Evolutionary conservation across 2,329 filamentous ascomycete genomes (phyloP).

Genomic region (Hymenoscyphus occultus): DNA sequence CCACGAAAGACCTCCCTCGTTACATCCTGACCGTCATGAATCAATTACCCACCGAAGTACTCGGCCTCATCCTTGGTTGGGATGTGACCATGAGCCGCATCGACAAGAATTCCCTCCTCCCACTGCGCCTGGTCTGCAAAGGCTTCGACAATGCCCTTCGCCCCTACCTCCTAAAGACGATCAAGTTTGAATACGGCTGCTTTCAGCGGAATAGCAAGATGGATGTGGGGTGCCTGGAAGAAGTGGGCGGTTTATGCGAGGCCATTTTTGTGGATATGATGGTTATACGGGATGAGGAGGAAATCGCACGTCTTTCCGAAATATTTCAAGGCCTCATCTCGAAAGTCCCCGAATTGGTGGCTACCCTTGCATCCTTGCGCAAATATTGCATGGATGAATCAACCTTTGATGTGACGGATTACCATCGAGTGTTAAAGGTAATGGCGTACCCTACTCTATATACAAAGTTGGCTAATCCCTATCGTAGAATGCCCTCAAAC

Average conservation of each 20-base stretch:
- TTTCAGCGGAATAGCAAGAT: constrained; percentile 39
- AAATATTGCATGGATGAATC: constrained; percentile 48
- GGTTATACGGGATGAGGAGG: constrained; percentile 52
- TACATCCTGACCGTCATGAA: constrained; percentile 38
- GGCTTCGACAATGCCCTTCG: constrained; percentile 48
- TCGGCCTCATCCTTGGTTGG: constrained; percentile 46
- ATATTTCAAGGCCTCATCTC: constrained; percentile 43
- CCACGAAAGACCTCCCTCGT: background rate
- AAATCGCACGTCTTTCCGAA: constrained; percentile 47
- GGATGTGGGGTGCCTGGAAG: constrained; percentile 43
- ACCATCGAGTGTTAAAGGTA: constrained; percentile 40
- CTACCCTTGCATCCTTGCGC: constrained; percentile 45
- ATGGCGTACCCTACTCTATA: background rate
- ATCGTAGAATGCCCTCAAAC: constrained; percentile 40
- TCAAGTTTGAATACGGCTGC: constrained; percentile 50
- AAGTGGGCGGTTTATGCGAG: constrained; percentile 47
- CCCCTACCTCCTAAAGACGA: constrained; percentile 45
- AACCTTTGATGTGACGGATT: constrained; percentile 51
- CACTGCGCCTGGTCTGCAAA: constrained; percentile 48
- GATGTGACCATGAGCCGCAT: constrained; percentile 40
- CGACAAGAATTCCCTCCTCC: constrained; percentile 46
- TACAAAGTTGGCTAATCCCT: constrained; percentile 2
- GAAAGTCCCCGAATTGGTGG: constrained; percentile 43
- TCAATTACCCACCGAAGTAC: constrained; percentile 47
- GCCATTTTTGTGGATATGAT: constrained; percentile 52